Percentiles rank a stretch among this genome's conserved stretches.
These are phyloP conservation scores for Pseudozyma sp. DNA, from an alignment of 1,284 basidiomycete genomes.

Conservation along the genomic window DNA sequence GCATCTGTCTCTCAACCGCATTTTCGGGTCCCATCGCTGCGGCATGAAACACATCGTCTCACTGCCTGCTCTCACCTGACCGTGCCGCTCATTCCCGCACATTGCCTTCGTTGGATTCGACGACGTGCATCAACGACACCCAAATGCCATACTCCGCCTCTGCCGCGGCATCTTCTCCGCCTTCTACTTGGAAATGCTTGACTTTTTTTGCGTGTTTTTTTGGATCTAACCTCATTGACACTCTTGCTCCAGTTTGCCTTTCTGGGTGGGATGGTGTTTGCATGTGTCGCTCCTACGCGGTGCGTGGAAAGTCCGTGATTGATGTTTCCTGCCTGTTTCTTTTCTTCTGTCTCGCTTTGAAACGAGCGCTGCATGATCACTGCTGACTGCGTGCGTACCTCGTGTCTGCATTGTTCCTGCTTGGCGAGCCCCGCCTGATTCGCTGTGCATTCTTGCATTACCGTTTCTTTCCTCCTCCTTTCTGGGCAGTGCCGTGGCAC, in stretches of 20 bases:
- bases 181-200: neutral
- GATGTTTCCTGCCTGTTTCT: neutral
- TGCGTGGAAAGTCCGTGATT: too few relatives aligned
- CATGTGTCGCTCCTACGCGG: too few relatives aligned
- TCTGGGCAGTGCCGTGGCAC: too few relatives aligned
- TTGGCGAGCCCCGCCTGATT: neutral
- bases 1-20: constrained; percentile 6
- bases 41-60: constrained; percentile 17
- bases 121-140: neutral
- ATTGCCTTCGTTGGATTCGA: neutral
- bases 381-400: constrained; percentile 2
- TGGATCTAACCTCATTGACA: neutral
- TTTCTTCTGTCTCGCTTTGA: neutral
- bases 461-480: constrained; percentile 3
- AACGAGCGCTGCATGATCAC: neutral
- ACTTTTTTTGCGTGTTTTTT: neutral
- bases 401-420: constrained; percentile 3
- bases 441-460: neutral
- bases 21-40: constrained; percentile 25
- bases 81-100: constrained; percentile 22
- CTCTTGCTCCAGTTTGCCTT: too few relatives aligned
- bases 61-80: constrained; percentile 12
- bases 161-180: neutral
- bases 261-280: too few relatives aligned
- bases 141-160: constrained; percentile 3